These are phyloP conservation scores for Massariosphaeria phaeospora DNA, from an alignment of 495 filamentous ascomycete species.

Conservation along the genomic window DNA sequence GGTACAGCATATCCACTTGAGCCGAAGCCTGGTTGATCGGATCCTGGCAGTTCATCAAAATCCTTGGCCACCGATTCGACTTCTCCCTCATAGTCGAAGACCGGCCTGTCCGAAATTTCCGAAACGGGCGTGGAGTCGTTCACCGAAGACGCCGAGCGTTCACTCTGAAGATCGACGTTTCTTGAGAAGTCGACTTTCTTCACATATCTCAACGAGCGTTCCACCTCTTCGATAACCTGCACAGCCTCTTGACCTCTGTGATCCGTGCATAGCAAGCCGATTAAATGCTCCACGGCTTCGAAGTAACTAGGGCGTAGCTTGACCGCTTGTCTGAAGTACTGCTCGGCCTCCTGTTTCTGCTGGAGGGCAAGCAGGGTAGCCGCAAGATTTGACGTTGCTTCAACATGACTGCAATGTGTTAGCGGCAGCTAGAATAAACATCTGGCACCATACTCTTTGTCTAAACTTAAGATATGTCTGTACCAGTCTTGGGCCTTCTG, in stretches of 20 bases:
- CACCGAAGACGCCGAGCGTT: conserved; percentile 50
- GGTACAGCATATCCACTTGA: conserved; percentile 83
- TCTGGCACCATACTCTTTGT: conserved; percentile 75
- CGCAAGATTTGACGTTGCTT: conserved; percentile 90
- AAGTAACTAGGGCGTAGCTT: conserved; percentile 83
- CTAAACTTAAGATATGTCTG: conserved; percentile 71
- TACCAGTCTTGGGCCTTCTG: conserved; percentile 86
- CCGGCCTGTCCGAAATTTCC: conserved; percentile 51
- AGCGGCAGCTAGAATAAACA: too few species aligned
- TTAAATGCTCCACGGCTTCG: conserved; percentile 93
- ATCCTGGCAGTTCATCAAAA: conserved; percentile 32
- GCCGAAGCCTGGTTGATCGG: conserved; percentile 58
- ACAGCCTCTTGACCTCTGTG: conserved; percentile 83
- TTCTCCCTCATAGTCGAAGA: conserved; percentile 57
- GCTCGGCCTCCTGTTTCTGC: conserved; percentile 75
- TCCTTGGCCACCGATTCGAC: conserved; percentile 35
- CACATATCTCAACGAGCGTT: conserved; percentile 60
- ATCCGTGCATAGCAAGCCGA: conserved; percentile 77
- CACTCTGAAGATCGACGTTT: conserved; percentile 51
- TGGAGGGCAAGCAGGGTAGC: conserved; percentile 81
- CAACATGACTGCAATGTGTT: conserved; percentile 66
- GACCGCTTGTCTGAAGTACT: conserved; percentile 80
- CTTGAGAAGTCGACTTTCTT: conserved; percentile 49
- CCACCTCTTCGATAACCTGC: conserved; percentile 83
- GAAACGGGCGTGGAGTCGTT: conserved; percentile 50